Percentiles rank a stretch among this genome's conserved stretches.
phyloP scores from a whole-genome alignment of 306 rosid species.

The Quercus alba region DNA sequence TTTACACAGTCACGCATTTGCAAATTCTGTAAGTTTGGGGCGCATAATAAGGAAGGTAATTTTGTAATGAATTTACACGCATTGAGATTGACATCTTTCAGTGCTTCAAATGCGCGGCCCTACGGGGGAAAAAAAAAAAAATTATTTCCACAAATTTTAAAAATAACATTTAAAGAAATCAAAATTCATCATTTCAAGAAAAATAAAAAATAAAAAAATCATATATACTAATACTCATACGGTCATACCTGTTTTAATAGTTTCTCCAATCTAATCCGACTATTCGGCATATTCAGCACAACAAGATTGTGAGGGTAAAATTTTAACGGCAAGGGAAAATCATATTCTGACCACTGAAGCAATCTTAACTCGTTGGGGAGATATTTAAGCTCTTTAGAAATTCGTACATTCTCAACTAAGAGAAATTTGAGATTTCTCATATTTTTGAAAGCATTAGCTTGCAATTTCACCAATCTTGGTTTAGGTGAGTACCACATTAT shows the following conservation, averaged over 20 bases:
- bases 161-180: not conserved
- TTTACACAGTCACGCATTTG: fast-evolving
- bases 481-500: not conserved
- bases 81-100: not conserved
- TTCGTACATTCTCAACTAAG: not conserved
- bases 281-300: not conserved
- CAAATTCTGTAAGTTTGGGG: not conserved
- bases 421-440: constrained; percentile 22
- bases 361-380: constrained; percentile 14
- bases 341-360: not conserved
- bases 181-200: not conserved
- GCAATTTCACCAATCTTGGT: not conserved
- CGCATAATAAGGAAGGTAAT: not conserved
- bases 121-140: not conserved
- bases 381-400: not conserved
- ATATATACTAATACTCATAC: not conserved
- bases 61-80: not conserved
- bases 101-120: not conserved
- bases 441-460: constrained; percentile 12
- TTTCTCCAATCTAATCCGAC: not conserved
- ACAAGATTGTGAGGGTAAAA: too few relatives aligned
- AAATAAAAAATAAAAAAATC: not conserved
- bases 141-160: not conserved
- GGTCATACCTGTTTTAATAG: not conserved
- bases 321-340: not conserved